Evolutionary conservation across 768 basidiomycete genomes (phyloP).

Genomic region (Lepiota brunneoincarnata): DNA sequence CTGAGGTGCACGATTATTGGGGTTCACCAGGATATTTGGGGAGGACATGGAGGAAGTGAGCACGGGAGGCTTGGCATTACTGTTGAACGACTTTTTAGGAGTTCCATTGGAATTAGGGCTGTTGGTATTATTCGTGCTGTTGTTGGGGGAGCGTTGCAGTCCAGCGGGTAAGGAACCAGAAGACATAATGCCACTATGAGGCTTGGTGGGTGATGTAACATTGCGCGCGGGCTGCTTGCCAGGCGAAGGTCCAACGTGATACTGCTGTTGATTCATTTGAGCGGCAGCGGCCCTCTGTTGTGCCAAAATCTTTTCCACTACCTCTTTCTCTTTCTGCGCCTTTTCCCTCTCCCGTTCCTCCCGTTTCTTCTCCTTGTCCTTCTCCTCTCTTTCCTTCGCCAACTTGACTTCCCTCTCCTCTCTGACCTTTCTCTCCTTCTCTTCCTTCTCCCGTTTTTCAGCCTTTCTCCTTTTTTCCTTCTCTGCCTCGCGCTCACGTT

Average conservation of each 20-base stretch:
- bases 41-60: constrained; percentile 19
- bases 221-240: constrained; percentile 45
- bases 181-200: constrained; percentile 31
- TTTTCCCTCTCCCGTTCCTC: constrained; percentile 36
- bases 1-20: constrained; percentile 30
- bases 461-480: constrained; percentile 72
- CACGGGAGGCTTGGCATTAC: constrained; percentile 28
- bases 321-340: constrained; percentile 25
- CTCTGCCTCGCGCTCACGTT: constrained; percentile 77
- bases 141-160: constrained; percentile 40
- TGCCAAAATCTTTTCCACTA: constrained; percentile 25
- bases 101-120: constrained; percentile 25
- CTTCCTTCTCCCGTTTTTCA: constrained; percentile 70
- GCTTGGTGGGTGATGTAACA: constrained; percentile 24
- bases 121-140: constrained; percentile 28
- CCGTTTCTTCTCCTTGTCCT: constrained; percentile 39
- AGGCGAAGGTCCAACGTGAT: constrained; percentile 19
- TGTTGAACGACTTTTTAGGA: constrained; percentile 63
- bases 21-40: constrained; percentile 16
- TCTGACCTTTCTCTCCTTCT: constrained; percentile 64
- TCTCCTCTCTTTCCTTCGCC: constrained; percentile 63
- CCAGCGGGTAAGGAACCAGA: constrained; percentile 42
- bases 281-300: constrained; percentile 48
- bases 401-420: constrained; percentile 67
- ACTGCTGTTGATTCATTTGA: constrained; percentile 23